Conservation (phyloP, 2,329 filamentous ascomycete genomes). For the Pseudocercospora macadamiae region DNA sequence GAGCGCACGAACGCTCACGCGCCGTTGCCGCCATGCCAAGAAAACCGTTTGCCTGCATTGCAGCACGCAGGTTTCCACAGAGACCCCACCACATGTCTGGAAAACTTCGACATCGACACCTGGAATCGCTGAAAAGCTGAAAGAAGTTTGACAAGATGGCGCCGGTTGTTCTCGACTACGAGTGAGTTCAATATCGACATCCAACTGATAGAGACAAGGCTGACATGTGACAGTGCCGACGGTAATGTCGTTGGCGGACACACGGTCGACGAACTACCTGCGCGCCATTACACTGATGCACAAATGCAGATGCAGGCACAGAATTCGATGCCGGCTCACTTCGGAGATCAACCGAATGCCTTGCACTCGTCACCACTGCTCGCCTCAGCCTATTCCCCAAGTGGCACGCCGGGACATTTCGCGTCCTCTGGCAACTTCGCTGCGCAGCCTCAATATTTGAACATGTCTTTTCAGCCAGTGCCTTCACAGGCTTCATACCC, state of each 20-base stretch:
- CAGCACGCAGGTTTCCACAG: conserved; percentile 7
- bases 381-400: not conserved
- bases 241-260: conserved; percentile 26
- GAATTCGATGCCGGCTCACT: not conserved
- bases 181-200: conserved; percentile 6
- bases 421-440: not conserved
- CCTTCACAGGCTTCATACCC: not conserved
- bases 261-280: conserved; percentile 17
- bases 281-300: conserved; percentile 1
- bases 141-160: no score
- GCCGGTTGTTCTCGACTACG: conserved; percentile 25
- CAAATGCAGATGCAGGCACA: not conserved
- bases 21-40: conserved; percentile 20
- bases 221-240: conserved; percentile 16
- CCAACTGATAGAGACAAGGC: not conserved
- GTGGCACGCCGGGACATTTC: not conserved
- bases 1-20: not conserved
- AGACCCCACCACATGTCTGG: not conserved
- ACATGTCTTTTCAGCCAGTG: not conserved
- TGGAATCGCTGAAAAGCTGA: no score
- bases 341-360: not conserved
- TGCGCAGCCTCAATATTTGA: not conserved
- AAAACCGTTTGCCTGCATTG: conserved; percentile 20
- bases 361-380: not conserved
- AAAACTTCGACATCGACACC: not conserved